Percentiles rank a stretch among this genome's conserved stretches.
phyloP scores from a whole-genome alignment of 2,329 filamentous ascomycete species.

The Diaporthe sp. region DNA sequence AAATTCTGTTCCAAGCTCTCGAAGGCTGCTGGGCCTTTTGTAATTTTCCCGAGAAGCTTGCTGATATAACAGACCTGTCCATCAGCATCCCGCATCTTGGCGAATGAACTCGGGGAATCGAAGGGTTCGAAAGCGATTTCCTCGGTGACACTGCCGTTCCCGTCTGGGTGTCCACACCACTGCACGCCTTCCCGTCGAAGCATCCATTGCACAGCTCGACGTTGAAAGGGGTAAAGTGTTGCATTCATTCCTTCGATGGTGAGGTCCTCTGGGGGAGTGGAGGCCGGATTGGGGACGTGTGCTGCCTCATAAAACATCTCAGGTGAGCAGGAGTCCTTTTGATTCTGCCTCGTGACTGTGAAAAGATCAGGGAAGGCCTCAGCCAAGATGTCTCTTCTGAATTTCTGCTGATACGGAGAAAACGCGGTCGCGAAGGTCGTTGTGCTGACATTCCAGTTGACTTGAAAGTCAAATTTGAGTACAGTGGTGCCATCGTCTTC shows the following conservation, averaged over 20 bases:
- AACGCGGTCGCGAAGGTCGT: neutral
- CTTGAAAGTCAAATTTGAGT: constrained; percentile 40
- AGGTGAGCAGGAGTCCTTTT: constrained; percentile 53
- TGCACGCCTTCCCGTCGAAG: constrained; percentile 73
- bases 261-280: constrained; percentile 53
- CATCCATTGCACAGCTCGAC: constrained; percentile 78
- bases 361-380: constrained; percentile 40
- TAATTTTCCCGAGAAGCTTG: constrained; percentile 71
- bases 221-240: constrained; percentile 78
- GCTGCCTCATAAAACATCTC: constrained; percentile 78
- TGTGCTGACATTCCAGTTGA: constrained; percentile 48
- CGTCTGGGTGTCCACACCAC: constrained; percentile 51
- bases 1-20: constrained; percentile 54
- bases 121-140: constrained; percentile 40
- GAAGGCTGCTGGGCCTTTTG: constrained; percentile 62
- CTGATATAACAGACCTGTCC: constrained; percentile 60
- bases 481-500: neutral
- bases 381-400: constrained; percentile 41
- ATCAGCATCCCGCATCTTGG: constrained; percentile 56
- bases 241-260: constrained; percentile 60
- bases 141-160: constrained; percentile 44
- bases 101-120: constrained; percentile 59
- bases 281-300: constrained; percentile 66
- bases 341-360: neutral
- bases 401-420: constrained; percentile 17